phyloP scores from a whole-genome alignment of 2,329 filamentous ascomycete genomes.

The Neonectria hederae region DNA sequence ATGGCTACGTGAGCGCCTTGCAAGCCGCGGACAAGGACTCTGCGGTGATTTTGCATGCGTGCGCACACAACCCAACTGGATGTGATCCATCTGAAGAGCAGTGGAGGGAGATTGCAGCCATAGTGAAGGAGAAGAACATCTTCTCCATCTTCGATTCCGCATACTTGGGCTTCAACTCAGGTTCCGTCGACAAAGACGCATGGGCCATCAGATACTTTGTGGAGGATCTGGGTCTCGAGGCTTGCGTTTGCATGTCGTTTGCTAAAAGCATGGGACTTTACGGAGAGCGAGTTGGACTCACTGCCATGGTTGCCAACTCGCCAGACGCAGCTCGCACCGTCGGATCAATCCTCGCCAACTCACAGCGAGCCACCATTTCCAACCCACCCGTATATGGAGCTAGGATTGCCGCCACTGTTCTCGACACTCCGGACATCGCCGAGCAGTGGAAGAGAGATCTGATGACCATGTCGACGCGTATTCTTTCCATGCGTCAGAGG shows the following conservation, averaged over 20 bases:
- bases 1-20: constrained; percentile 42
- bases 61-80: constrained; percentile 56
- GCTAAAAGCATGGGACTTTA: constrained; percentile 67
- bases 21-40: constrained; percentile 36
- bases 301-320: constrained; percentile 40
- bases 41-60: constrained; percentile 51
- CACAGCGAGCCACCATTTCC: constrained; percentile 46
- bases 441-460: constrained; percentile 48
- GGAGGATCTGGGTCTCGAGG: constrained; percentile 54
- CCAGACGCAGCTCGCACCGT: constrained; percentile 31
- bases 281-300: constrained; percentile 48
- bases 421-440: constrained; percentile 39
- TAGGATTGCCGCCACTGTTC: constrained; percentile 45
- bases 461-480: constrained; percentile 48
- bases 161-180: constrained; percentile 38
- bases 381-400: constrained; percentile 49
- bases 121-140: constrained; percentile 25
- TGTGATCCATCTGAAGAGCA: constrained; percentile 45
- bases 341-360: constrained; percentile 43
- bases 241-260: constrained; percentile 68
- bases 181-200: constrained; percentile 37
- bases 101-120: constrained; percentile 37
- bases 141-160: constrained; percentile 39
- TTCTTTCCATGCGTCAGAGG: constrained; percentile 45
- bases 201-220: constrained; percentile 37